Evolutionary conservation across 1,284 basidiomycete genomes (phyloP), one percentile per base, ranked within the genome.

Genomic region (Testicularia cyperi): DNA sequence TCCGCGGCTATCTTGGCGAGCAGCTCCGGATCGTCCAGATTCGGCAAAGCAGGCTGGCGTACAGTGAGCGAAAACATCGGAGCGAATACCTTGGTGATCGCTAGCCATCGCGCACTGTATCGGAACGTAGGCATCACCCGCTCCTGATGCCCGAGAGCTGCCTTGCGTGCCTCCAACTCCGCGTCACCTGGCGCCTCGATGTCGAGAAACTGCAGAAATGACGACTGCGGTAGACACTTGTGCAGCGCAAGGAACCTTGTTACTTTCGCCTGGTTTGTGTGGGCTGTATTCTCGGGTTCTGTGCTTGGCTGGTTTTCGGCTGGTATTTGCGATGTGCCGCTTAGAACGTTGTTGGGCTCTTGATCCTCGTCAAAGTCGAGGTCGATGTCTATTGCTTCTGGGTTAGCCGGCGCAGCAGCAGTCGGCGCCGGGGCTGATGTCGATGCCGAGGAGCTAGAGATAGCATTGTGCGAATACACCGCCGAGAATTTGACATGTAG

Each of bases 211-310:
- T 65, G 58, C 5, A 98, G 81, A 73, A 91, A 95, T 38, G 88
- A 83, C 36, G 88, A 83, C 9, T 81, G 81, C 0, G 87, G 86
- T 1, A 92, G 82, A 68, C 92, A 96, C 77, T 98, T 97, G 79
- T 95, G 91, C 4, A 98, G 80, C 1, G 94, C 92, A 10, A 98
- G 78, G 77, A 98, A 98, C 39, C 81, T 83, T 0, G 94, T 97
- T 23, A 28, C 25, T 15, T 21, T 27, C n/a, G n/a, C n/a, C n/a
- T n/a, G n/a, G n/a, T n/a, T n/a, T n/a, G n/a, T n/a, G n/a, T n/a
- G n/a, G n/a, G n/a, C n/a, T n/a, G n/a, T n/a, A n/a, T n/a, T n/a
- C n/a, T n/a, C n/a, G n/a, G n/a, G n/a, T n/a, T 19, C 32, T 8
- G 19, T n/a, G 14, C n/a, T 16, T 24, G 21, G n/a, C 15, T 23